Evolutionary conservation across 768 basidiomycete genomes (phyloP), one percentile per base, ranked within the genome.

Genomic region (Leccinellum albellum): DNA sequence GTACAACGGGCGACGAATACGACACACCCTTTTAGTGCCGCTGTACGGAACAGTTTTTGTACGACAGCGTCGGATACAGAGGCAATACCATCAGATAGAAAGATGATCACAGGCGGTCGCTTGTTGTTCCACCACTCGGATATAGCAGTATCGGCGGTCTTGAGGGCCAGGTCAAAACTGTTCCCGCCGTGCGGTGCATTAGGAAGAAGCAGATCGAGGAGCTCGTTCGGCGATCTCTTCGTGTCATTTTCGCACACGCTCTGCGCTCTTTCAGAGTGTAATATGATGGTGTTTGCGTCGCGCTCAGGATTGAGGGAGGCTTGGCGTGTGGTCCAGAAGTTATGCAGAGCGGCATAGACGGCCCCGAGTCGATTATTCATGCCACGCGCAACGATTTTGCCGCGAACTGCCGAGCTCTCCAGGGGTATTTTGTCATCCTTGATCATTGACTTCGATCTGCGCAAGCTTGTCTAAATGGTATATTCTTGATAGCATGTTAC

Each of bases 51-150:
- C 1, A 82, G 52, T 17, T 67, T 69, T 46, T 63, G 73, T 20
- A 82, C 67, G 0, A 53, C 59, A 10, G 23, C 13, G 33, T 82
- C 75, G 1, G 55, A 29, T 20, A 79, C 61, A 1, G 45, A 31
- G 23, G 78, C 79, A 61, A 81, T 75, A 0, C 83, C 83, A 56
- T 84, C 83, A 2, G 83, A 84, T 8, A 84, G 72, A 66, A 85
- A 85, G 50, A 84, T 76, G 17, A 85, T 66, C 6, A 83, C 75
- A 0, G 83, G 82, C 2, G 74, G 67, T 47, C 82, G 59, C 2
- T 77, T 71, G 1, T 75, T 72, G 48, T 74, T 78, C 83, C 81
- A 82, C 32, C 75, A 58, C 5, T 60, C 57, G 31, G 66, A 67
- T 74, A 85, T 82, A 21, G 68, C 58, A 0, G n/a, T 13, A 15